Base-by-base conservation (phyloP, 352 stramenopile genomes). In the Phytophthora syringae region DNA sequence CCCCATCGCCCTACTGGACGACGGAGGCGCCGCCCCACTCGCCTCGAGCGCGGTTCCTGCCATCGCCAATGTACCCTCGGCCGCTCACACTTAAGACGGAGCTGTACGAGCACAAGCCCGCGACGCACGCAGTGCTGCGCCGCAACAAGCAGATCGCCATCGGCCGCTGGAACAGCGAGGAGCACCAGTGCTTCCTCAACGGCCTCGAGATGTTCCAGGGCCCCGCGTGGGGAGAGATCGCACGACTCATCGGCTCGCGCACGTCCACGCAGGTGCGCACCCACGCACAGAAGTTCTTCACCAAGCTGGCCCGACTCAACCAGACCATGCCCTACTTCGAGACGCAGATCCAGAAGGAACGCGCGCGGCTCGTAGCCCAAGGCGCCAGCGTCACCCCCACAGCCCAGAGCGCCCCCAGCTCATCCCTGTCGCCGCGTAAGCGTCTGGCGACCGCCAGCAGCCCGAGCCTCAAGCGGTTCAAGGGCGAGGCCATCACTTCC, bases 201-300 rank as follows among this genome's bases (percentile, higher is more conserved):
- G 86, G 86, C 0, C 80, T 95, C 64, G 81, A 95, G 72, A 85
- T 87, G 71, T 94, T 90, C 57, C 80, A 90, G 42, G 81, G 84
- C 1, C 83, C 82, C 1, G 82, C 82, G 50, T 96, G 88, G 88
- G 84, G 85, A 47, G 86, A 94, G 67, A 96, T 96, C 66, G 84
- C 88, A 2, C 73, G 83, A 18, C 76, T 92, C 64, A 93, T 96
- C 54, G 86, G 85, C 61, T 89, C 86, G 30, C 80, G 88, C 51
- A 95, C 86, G 21, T 91, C 88, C 24, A 92, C 89, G 11, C 88
- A 96, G 58, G 86, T 94, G 54, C 86, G 88, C 12, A 94, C 86
- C 4, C 88, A 96, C 61, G 88, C 88, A 18, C 88, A 96, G 60
- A 96, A 96, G 72, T 96, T 94, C 71, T 96, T 96, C 64, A 91